Evolutionary conservation across 495 filamentous ascomycete species (phyloP), one percentile per base, ranked within the genome.

Genomic region (Aspergillus saccharolyticus): DNA sequence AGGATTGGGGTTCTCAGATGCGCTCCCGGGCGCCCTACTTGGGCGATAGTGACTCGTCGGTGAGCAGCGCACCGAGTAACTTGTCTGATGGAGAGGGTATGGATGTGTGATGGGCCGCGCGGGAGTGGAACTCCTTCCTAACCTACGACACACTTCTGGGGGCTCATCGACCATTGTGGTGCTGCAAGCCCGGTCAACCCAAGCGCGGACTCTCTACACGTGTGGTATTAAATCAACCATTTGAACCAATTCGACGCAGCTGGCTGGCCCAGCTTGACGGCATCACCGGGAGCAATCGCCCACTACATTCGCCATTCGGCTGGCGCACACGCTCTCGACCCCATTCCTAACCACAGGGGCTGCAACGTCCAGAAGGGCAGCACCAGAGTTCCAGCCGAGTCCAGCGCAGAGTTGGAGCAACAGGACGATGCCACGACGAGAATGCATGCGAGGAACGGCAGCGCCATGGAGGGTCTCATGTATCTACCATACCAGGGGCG

Each of bases 1-100:
- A 76, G 3, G 84, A 85, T 49, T 96, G 90, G 90, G 68, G 68
- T 16, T 62, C 58, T 14, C 74, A 76, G 51, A 57, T 74, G 25
- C 69, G 70, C 25, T 67, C 73, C 33, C 66, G 73, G 30, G 63
- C 60, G 7, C 60, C 67, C 0, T 62, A 70, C 52, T 62, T 64
- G 42, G 60, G 55, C 8, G 69, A 65, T 3, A 75, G 67, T 24
- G 70, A 76, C 39, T 71, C 70, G 5, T 78, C 75, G 1, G 73
- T 66, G 20, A 78, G 75, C 52, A 77, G 74, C 53, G 72, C 67
- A 4, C 75, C 75, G 9, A 77, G 74, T 48, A 71, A 75, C 54
- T 45, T 78, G 15, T 75, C 73, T 1, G 73, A 76, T 33, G 69
- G 65, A 1, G 71, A 72, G 18, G 65, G 61, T 8, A 70, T 78